A percentile compares a stretch with the other conserved stretches of the same genome.
Conservation (phyloP, 805 yeast species). For the Candida lessepsii region DNA sequence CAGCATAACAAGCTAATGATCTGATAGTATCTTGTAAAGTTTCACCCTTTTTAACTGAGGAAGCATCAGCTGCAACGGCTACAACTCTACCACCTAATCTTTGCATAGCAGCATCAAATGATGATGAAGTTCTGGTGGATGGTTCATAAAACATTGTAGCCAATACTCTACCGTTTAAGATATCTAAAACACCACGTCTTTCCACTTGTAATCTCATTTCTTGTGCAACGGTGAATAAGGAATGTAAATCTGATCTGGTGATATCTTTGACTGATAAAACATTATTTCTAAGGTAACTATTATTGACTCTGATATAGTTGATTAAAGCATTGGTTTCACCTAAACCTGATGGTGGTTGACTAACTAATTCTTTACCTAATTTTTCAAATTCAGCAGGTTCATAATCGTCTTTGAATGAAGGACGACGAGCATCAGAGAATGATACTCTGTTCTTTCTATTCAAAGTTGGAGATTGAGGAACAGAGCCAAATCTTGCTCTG, state of each 20-base stretch:
- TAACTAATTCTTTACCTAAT: constrained; percentile 66
- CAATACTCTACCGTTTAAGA: constrained; percentile 84
- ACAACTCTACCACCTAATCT: constrained; percentile 98
- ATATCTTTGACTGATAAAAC: constrained; percentile 87
- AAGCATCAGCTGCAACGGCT: constrained; percentile 76
- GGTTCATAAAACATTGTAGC: constrained; percentile 98
- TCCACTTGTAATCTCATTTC: constrained; percentile 97
- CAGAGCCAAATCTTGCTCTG: constrained; percentile 43
- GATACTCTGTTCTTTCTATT: constrained; percentile 38
- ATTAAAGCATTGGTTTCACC: constrained; percentile 78
- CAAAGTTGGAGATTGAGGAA: constrained; percentile 40
- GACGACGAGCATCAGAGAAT: constrained; percentile 35
- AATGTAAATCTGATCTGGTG: constrained; percentile 84
- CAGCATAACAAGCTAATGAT: constrained; percentile 91
- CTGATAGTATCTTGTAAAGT: constrained; percentile 95
- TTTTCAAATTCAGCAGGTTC: constrained; percentile 45
- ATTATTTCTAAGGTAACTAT: constrained; percentile 87
- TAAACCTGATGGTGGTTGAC: constrained; percentile 70
- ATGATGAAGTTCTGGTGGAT: constrained; percentile 93
- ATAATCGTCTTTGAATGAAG: constrained; percentile 40
- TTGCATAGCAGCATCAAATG: constrained; percentile 99
- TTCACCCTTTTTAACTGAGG: constrained; percentile 98
- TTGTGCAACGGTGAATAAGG: constrained; percentile 94
- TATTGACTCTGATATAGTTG: constrained; percentile 73
- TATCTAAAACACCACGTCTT: constrained; percentile 90